Evolutionary conservation across 2,329 filamentous ascomycete species (phyloP), one percentile per base, ranked within the genome.

Genomic region (Diaporthe citri): DNA sequence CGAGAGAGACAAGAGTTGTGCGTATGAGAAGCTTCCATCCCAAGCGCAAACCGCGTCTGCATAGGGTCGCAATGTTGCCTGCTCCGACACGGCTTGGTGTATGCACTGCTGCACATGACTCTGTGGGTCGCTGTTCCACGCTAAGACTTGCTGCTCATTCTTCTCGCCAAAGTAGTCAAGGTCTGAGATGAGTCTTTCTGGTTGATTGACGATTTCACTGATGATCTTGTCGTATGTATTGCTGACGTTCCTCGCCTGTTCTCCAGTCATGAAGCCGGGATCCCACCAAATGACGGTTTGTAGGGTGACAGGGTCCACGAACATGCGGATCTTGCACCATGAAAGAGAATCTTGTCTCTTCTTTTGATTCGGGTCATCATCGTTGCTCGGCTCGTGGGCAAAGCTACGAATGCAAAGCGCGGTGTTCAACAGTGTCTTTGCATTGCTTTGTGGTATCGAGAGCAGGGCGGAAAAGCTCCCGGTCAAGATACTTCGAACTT

Each of bases 1-100:
- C 10, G 75, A 56, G 4, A 43, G 25, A 10, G 55, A 51, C 7
- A 36, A 36, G 25, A 72, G 55, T 34, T 72, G 25, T 46, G 15
- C 25, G 13, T 71, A 71, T 48, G 67, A 43, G 31, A 52, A 55
- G 52, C 25, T 71, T 46, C 59, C 59, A 34, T 62, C 59, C 59
- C 59, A 62, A 12, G 59, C 59, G n/a, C 25, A 43, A 13, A 62
- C 59, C 1, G 59, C 59, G 7, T 62, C 59, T 62, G 59, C 36
- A 20, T 62, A 28, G 13, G 59, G 59, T 1, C 59, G 59, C 59
- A 62, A 43, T n/a, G n/a, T 15, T 10, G 12, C 39, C 36, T 43
- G 59, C 13, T 62, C 39, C 25, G 39, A 28, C 39, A 62, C 59
- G 39, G 59, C 59, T n/a, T 62, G 59, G 39, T 62, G 59, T 20